A percentile compares a stretch with the other conserved stretches of the same genome.
phyloP scores from a whole-genome alignment of 1,284 basidiomycete genomes.

The Hemileccinum hortonii region DNA sequence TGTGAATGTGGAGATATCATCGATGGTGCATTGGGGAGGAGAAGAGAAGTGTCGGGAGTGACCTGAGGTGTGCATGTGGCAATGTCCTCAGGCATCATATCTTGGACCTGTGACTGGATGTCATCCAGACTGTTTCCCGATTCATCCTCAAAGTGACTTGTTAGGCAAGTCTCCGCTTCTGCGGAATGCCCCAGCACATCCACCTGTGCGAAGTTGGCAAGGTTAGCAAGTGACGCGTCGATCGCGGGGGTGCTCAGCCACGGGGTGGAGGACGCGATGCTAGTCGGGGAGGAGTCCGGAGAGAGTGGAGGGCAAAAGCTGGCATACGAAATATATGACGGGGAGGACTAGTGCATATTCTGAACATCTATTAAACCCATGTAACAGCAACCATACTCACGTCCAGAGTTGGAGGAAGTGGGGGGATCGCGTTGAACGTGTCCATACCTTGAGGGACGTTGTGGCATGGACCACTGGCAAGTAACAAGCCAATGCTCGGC shows the following conservation, averaged over 20 bases:
- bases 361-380: not conserved
- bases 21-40: not conserved
- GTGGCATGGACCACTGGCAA: constrained; percentile 4
- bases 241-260: constrained; percentile 21
- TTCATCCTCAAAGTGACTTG: constrained; percentile 16
- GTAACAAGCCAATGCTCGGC: constrained; percentile 12
- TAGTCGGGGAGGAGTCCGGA: constrained; percentile 28
- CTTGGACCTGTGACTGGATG: constrained; percentile 1
- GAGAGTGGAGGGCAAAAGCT: constrained; percentile 23
- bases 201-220: not conserved
- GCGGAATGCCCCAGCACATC: constrained; percentile 3
- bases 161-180: not conserved
- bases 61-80: constrained; percentile 14
- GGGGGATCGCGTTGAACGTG: not conserved
- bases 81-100: constrained; percentile 23
- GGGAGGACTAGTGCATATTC: constrained; percentile 4
- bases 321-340: not conserved
- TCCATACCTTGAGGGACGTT: not conserved
- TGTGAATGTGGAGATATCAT: not conserved
- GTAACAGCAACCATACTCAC: constrained; percentile 13
- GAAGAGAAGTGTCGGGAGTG: not conserved
- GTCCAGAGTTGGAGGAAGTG: not conserved
- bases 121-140: constrained; percentile 23
- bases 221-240: not conserved
- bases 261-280: constrained; percentile 23